Conservation (phyloP, 2,329 filamentous ascomycete genomes). For the Paracoccidioides brasiliensis region DNA sequence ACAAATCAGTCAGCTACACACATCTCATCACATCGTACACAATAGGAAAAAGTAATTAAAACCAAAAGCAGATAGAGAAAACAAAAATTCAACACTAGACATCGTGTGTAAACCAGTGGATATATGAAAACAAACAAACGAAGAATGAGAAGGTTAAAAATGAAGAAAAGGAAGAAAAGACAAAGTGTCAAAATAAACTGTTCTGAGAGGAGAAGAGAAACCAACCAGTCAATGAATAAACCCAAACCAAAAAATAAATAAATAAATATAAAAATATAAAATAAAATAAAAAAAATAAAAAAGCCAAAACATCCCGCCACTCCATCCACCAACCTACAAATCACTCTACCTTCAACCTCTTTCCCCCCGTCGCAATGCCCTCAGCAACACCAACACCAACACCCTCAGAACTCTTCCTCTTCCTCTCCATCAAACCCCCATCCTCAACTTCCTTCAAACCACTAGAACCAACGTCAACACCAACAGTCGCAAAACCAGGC, state of each 20-base stretch:
- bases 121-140: no score
- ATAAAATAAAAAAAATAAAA: background rate
- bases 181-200: background rate
- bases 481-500: conserved; percentile 22
- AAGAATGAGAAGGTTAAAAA: no score
- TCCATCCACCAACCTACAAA: background rate
- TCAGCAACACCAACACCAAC: conserved; percentile 18
- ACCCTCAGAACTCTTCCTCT: conserved; percentile 32
- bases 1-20: no score
- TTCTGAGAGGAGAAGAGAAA: background rate
- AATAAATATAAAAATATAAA: background rate
- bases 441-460: conserved; percentile 15
- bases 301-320: background rate
- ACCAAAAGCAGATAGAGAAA: no score
- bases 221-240: background rate
- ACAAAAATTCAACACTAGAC: no score
- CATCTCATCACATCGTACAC: no score
- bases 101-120: no score
- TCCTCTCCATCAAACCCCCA: conserved; percentile 30
- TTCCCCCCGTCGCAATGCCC: conserved; percentile 13
- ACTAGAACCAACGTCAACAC: background rate
- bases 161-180: background rate
- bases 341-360: conserved; percentile 25
- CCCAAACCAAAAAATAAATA: background rate
- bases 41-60: no score